Conservation (phyloP, 2,329 filamentous ascomycete genomes). For the Neoscytalidium dimidiatum region DNA sequence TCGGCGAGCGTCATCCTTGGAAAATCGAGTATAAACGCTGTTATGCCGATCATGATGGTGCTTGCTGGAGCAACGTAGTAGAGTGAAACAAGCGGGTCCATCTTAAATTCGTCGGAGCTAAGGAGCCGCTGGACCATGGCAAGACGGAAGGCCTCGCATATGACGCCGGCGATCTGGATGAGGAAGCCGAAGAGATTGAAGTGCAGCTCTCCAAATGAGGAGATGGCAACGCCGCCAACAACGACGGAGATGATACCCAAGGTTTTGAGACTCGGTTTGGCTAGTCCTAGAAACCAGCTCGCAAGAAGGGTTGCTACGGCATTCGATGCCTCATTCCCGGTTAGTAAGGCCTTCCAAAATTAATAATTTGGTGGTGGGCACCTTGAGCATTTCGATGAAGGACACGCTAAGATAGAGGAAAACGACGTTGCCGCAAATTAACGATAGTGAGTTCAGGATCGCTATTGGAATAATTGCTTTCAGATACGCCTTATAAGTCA, state of each 20-base stretch:
- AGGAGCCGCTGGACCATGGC: constrained; percentile 83
- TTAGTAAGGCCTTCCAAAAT: background rate
- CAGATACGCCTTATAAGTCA: constrained; percentile 27
- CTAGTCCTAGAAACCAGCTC: constrained; percentile 83
- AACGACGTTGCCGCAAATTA: constrained; percentile 28
- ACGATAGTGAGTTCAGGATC: constrained; percentile 25
- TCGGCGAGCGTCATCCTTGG: constrained; percentile 69
- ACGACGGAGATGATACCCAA: constrained; percentile 93
- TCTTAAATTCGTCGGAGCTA: constrained; percentile 83
- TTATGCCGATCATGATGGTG: constrained; percentile 74
- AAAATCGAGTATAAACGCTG: constrained; percentile 73
- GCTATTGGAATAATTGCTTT: constrained; percentile 29
- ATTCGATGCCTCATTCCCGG: constrained; percentile 75
- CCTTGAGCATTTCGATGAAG: constrained; percentile 32
- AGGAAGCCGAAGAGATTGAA: constrained; percentile 80
- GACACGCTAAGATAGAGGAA: constrained; percentile 29
- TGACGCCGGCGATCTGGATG: constrained; percentile 75
- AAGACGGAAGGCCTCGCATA: constrained; percentile 79
- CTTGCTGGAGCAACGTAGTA: constrained; percentile 89
- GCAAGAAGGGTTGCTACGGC: constrained; percentile 89
- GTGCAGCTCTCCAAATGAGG: constrained; percentile 91
- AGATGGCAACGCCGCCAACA: constrained; percentile 90
- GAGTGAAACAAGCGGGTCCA: constrained; percentile 86
- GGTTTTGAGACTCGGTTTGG: constrained; percentile 79
- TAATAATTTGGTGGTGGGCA: background rate